Evolutionary conservation across 2,329 filamentous ascomycete species (phyloP).

Genomic region (Coniochaeta ligniaria): DNA sequence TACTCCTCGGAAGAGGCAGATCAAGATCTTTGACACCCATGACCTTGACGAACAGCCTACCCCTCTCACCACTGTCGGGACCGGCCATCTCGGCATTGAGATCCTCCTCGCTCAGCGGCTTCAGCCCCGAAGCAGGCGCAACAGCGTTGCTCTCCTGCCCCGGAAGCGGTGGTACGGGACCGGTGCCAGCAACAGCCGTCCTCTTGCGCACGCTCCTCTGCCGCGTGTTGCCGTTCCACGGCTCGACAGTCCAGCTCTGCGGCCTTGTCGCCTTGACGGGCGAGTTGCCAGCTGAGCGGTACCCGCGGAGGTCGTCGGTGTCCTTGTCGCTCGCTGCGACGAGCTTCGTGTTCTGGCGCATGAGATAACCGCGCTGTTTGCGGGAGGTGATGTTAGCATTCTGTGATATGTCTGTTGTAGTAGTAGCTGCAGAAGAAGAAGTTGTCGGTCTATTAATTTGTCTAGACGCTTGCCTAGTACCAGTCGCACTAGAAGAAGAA

Average conservation of each 20-base stretch:
- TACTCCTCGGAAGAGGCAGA: constrained; percentile 82
- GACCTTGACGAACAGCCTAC: constrained; percentile 95
- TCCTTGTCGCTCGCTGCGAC: constrained; percentile 84
- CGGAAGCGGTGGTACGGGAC: constrained; percentile 73
- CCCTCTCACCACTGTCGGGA: constrained; percentile 79
- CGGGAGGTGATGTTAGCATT: constrained; percentile 57
- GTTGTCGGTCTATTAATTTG: constrained; percentile 4
- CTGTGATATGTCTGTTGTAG: constrained; percentile 11
- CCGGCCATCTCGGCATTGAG: constrained; percentile 45
- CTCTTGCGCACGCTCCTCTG: constrained; percentile 58
- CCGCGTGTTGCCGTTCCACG: constrained; percentile 81
- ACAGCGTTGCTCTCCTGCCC: constrained; percentile 78
- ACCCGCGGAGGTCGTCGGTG: constrained; percentile 44
- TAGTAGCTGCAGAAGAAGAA: background rate
- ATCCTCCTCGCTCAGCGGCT: constrained; percentile 64
- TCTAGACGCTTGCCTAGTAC: constrained; percentile 40
- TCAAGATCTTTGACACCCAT: constrained; percentile 95
- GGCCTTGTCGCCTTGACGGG: constrained; percentile 71
- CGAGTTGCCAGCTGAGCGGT: constrained; percentile 59
- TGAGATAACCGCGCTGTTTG: constrained; percentile 92
- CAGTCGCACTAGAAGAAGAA: background rate
- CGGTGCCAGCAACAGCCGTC: constrained; percentile 34
- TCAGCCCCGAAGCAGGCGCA: constrained; percentile 49
- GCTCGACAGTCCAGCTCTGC: constrained; percentile 93
- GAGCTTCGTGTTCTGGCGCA: constrained; percentile 97